Evolutionary conservation across 2,329 filamentous ascomycete genomes (phyloP).

Genomic region (Periconia sp.): DNA sequence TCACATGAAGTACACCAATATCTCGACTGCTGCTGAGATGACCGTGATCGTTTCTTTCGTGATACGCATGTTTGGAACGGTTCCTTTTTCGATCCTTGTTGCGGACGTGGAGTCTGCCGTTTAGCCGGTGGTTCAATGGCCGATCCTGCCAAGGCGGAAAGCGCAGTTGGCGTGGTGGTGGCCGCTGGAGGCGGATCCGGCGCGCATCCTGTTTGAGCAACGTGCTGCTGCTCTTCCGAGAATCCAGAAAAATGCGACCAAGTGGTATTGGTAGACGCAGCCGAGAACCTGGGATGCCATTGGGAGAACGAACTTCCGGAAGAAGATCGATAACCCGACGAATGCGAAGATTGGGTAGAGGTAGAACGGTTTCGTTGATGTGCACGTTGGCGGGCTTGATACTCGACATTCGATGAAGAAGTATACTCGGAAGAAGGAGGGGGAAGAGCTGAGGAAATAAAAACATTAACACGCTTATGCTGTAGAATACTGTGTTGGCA

Average conservation of each 20-base stretch:
- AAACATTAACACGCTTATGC: conserved; percentile 2
- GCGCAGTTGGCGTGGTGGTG: neutral
- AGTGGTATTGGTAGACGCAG: conserved; percentile 24
- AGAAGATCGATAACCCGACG: conserved; percentile 19
- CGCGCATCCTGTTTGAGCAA: conserved; percentile 12
- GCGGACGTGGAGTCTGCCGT: neutral
- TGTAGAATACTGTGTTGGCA: neutral
- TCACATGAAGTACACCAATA: conserved; percentile 51
- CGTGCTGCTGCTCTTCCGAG: conserved; percentile 11
- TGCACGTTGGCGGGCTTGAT: conserved; percentile 3
- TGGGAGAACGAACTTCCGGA: conserved; percentile 21
- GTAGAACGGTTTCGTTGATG: conserved; percentile 18
- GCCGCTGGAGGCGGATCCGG: conserved; percentile 4
- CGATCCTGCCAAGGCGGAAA: no score
- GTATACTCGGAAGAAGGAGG: conserved; percentile 11
- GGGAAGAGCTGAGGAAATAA: conserved; percentile 8
- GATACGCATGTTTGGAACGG: conserved; percentile 34
- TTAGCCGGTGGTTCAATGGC: neutral
- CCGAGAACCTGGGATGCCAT: conserved; percentile 18
- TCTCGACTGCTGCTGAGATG: conserved; percentile 22
- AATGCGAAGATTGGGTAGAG: conserved; percentile 22
- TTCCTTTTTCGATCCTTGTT: conserved; percentile 16
- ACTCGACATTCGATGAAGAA: conserved; percentile 1
- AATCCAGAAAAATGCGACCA: conserved; percentile 20
- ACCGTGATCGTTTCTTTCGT: conserved; percentile 21